Evolutionary conservation across 345 rosid species (phyloP), one percentile per base, ranked within the genome.

Genomic region (Pistacia vera): DNA sequence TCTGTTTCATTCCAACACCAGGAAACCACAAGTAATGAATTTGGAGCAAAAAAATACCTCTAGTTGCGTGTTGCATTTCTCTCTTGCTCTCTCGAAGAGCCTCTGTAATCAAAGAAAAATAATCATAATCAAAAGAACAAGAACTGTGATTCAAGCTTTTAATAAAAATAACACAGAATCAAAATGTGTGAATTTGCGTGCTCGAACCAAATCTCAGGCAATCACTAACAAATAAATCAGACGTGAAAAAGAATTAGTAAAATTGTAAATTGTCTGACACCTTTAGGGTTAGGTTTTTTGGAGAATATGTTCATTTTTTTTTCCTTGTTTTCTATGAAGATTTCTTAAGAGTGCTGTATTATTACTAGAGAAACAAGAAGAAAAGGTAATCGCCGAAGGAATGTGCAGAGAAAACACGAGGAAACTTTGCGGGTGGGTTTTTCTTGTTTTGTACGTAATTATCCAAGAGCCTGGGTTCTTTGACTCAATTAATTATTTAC

Each of bases 41-140:
- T 7, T 55, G 46, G 48, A 22, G 68, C 57, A 35, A 13, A 55
- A 22, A 4, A 73, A 52, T 84, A 95, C 99, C 99, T 90, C 99
- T 88, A 13, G 94, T 90, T 75, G 99, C 98, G 71, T 90, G 86
- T 73, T 88, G 83, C 98, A 95, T 89, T 83, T 93, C 97, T 77
- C 94, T 85, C 78, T 91, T 95, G 76, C 98, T 95, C 89, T 90
- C 92, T 22, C 98, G 85, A 79, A 95, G 93, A 56, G 83, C 95
- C 89, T 93, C 98, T 95, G 91, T 85, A 79, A 75, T 76, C 63
- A 35, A 72, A 56, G 12, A 71, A 52, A 58, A 38, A n/a, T 5
- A 72, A 58, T 35, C 30, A 72, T 11, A 62, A 54, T 9, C 22
- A 22, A 65, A 57, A 25, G 9, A 0, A 51, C 14, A 18, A 1